Percentiles rank a stretch among this genome's conserved stretches.
These are phyloP conservation scores for Candida michaelii DNA, from an alignment of 805 yeast genomes.

Conservation along the genomic window DNA sequence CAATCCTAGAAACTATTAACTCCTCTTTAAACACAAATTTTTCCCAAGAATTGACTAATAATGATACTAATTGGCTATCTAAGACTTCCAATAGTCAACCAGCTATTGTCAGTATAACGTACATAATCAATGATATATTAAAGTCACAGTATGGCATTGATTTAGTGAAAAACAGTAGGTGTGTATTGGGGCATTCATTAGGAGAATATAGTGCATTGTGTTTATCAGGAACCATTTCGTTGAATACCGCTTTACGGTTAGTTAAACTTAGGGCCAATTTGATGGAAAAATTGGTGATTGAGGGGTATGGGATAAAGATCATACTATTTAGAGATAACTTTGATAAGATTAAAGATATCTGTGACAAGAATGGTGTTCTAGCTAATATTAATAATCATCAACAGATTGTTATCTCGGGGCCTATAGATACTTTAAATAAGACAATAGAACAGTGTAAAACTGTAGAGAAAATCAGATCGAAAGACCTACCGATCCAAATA, in stretches of 20 bases:
- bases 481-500: slow-evolving; percentile 43
- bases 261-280: slow-evolving; percentile 46
- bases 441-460: slow-evolving; percentile 21
- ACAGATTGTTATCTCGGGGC: slow-evolving; percentile 49
- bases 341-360: slow-evolving; percentile 21
- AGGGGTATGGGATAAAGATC: slow-evolving; percentile 37
- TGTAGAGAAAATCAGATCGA: slow-evolving; percentile 20
- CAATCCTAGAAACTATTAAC: slow-evolving; percentile 19
- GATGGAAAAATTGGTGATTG: slow-evolving; percentile 29
- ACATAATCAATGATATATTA: slow-evolving; percentile 25
- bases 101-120: slow-evolving; percentile 46
- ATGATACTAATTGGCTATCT: slow-evolving; percentile 21
- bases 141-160: slow-evolving; percentile 19
- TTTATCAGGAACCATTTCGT: slow-evolving; percentile 33
- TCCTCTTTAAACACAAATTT: slow-evolving; percentile 23
- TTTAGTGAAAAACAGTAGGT: slow-evolving; percentile 18
- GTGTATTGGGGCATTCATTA: slow-evolving; percentile 48
- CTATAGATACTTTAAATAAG: slow-evolving; percentile 20
- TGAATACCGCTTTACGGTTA: slow-evolving; percentile 37
- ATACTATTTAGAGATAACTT: slow-evolving; percentile 27
- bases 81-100: slow-evolving; percentile 55
- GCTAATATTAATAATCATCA: slow-evolving; percentile 47
- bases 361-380: slow-evolving; percentile 27
- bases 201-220: slow-evolving; percentile 50
- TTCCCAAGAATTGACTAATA: slow-evolving; percentile 18